phyloP scores from a whole-genome alignment of 306 rosid species.

The Pterocarpus macrocarpus region DNA sequence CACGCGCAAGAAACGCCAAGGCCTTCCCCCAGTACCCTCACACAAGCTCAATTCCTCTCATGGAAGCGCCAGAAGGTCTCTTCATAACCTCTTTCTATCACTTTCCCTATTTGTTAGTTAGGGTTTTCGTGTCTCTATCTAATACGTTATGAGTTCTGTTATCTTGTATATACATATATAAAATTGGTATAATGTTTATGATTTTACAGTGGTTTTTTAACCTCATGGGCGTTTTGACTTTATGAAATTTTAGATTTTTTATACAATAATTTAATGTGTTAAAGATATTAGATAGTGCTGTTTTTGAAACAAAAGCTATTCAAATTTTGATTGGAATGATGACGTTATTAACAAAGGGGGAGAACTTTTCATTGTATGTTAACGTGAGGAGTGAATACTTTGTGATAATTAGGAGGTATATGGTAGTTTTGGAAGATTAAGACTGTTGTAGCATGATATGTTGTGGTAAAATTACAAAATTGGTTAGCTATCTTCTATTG shows the following conservation, averaged over 20 bases:
- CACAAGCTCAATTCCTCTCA: conserved; percentile 70
- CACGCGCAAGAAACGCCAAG: conserved; percentile 48
- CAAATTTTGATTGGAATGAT: conserved; percentile 1
- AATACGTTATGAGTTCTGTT: background rate
- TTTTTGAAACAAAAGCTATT: background rate
- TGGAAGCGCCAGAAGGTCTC: conserved; percentile 90
- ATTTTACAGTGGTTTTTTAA: background rate
- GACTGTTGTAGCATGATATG: background rate
- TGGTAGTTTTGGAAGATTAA: background rate
- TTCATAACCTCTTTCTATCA: background rate
- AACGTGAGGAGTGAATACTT: background rate
- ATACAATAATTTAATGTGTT: background rate
- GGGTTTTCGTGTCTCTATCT: conserved; percentile 41
- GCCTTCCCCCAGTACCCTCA: conserved; percentile 46
- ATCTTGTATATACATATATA: too few species aligned
- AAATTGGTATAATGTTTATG: background rate
- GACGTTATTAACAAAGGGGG: background rate
- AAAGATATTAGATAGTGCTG: background rate
- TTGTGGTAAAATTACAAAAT: background rate
- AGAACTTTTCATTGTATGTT: background rate
- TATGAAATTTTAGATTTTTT: conserved; percentile 2
- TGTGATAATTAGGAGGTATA: background rate
- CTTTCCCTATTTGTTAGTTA: conserved; percentile 15
- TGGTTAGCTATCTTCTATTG: background rate
- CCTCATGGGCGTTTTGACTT: background rate